Conservation (phyloP, 192 early-diverging fungal species). For the Backusella liffmaniae region DNA sequence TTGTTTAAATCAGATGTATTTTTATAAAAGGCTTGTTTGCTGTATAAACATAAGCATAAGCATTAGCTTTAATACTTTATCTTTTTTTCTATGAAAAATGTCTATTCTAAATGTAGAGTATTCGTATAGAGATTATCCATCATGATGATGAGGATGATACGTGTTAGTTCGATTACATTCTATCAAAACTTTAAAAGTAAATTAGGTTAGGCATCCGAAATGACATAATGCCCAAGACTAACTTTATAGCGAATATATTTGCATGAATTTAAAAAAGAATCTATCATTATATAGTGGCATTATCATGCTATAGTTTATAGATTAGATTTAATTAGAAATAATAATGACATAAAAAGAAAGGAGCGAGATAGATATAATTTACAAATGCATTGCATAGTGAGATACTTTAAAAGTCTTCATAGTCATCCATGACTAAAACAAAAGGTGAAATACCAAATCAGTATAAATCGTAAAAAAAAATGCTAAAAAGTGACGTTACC, state of each 20-base stretch:
- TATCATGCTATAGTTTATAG: neutral
- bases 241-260: neutral
- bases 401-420: conserved; percentile 1
- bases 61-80: neutral
- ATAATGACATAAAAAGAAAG: conserved; percentile 6
- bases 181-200: neutral
- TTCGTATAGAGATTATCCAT: neutral
- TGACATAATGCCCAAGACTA: neutral
- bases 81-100: too few species aligned
- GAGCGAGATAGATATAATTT: neutral
- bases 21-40: too few species aligned
- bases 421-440: neutral
- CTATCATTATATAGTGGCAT: neutral
- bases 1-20: too few species aligned
- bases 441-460: neutral
- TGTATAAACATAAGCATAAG: neutral
- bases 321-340: neutral
- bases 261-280: neutral
- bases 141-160: neutral
- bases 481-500: conserved; percentile 25
- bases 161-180: neutral
- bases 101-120: too few species aligned
- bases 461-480: neutral
- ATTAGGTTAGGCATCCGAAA: neutral
- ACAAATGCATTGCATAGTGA: neutral